Conservation (phyloP, 2,329 filamentous ascomycete genomes). For the Arthrobotrys sphaeroides region DNA sequence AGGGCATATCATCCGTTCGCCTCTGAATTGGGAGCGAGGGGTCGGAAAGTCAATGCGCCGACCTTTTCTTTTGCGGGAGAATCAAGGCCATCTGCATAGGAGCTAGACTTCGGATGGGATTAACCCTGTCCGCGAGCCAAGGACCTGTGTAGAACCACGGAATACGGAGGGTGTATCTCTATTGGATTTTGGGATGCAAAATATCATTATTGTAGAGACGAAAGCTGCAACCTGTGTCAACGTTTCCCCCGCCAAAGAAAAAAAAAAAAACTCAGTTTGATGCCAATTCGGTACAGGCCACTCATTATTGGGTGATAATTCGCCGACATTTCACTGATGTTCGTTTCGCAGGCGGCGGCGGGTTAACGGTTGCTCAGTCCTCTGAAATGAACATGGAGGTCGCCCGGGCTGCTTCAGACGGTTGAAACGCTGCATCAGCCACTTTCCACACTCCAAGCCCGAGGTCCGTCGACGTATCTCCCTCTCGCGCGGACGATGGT, state of each 20-base stretch:
- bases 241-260: not conserved
- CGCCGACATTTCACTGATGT: not conserved
- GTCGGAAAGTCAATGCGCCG: conserved; percentile 32
- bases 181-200: not conserved
- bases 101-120: conserved; percentile 44
- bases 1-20: conserved; percentile 45
- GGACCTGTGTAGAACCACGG: conserved; percentile 38
- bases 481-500: not conserved
- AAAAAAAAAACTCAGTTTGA: not conserved
- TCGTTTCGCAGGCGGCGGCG: not conserved
- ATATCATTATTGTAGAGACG: not conserved
- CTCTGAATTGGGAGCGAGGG: conserved; percentile 39
- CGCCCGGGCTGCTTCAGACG: conserved; percentile 13
- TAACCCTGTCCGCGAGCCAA: conserved; percentile 26
- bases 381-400: conserved; percentile 12
- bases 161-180: conserved; percentile 20
- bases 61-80: conserved; percentile 46
- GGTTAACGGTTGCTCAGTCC: conserved; percentile 28
- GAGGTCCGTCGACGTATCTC: conserved; percentile 23
- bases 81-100: conserved; percentile 26
- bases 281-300: not conserved
- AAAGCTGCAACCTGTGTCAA: conserved; percentile 13
- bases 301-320: conserved; percentile 7
- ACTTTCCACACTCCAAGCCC: conserved; percentile 28
- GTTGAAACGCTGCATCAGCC: conserved; percentile 45